These are phyloP conservation scores for Chaetomium fimeti DNA, from an alignment of 495 filamentous ascomycete genomes.

Conservation along the genomic window DNA sequence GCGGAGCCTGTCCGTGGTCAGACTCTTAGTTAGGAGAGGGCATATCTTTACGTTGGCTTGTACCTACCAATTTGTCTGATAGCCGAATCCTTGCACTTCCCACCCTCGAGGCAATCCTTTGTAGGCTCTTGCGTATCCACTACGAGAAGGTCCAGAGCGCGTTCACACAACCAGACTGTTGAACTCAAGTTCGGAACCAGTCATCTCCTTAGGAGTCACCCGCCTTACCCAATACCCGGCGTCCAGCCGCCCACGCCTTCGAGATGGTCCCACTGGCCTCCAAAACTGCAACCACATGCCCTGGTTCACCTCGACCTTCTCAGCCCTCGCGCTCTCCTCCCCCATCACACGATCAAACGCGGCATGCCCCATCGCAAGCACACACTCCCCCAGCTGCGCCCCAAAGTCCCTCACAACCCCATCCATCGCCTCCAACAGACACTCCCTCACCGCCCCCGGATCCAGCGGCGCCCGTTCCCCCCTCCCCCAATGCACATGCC, in stretches of 20 bases:
- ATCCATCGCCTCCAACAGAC: constrained; percentile 17
- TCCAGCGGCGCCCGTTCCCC: not conserved
- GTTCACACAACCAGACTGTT: too few relatives aligned
- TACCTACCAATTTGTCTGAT: not conserved
- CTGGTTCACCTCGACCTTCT: not conserved
- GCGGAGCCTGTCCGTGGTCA: not conserved
- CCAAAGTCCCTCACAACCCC: constrained; percentile 10
- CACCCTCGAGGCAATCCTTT: not conserved
- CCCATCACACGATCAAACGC: constrained; percentile 12
- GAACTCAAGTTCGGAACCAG: not conserved
- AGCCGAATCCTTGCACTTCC: not conserved
- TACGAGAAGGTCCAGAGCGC: too few relatives aligned
- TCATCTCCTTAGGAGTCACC: not conserved
- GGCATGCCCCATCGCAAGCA: constrained; percentile 1
- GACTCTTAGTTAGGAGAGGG: not conserved
- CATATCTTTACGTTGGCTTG: not conserved
- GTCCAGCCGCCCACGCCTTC: not conserved
- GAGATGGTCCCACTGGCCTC: not conserved
- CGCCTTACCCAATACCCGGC: constrained; percentile 16
- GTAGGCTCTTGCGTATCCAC: too few relatives aligned
- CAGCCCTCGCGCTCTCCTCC: not conserved
- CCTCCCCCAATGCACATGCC: not conserved
- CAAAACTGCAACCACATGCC: constrained; percentile 14
- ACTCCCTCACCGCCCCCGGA: not conserved
- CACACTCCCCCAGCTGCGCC: not conserved